These are phyloP conservation scores for Pyrus communis DNA, from an alignment of 306 rosid genomes.

Conservation along the genomic window DNA sequence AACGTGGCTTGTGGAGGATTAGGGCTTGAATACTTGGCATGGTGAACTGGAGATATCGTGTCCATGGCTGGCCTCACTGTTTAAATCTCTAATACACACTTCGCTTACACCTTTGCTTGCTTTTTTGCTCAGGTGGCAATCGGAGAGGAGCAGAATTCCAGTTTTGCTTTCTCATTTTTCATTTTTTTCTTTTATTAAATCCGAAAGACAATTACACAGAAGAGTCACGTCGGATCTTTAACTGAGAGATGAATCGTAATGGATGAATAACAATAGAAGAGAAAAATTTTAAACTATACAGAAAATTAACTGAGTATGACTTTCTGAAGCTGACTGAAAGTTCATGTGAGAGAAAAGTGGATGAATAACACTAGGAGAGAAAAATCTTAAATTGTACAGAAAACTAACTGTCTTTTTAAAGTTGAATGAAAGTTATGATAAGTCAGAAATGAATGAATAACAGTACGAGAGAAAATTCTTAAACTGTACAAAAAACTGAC, in stretches of 20 bases:
- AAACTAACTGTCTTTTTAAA: no score
- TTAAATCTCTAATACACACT: conserved; percentile 46
- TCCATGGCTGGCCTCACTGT: conserved; percentile 39
- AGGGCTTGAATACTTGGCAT: conserved; percentile 58
- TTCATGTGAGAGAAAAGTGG: no score
- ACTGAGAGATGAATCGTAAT: no score
- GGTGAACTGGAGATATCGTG: conserved; percentile 48
- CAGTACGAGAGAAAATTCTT: background rate
- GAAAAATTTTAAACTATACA: background rate
- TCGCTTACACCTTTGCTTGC: conserved; percentile 40
- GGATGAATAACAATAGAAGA: no score
- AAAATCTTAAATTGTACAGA: no score
- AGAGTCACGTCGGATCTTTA: background rate
- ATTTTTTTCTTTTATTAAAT: background rate
- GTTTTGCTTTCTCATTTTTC: background rate
- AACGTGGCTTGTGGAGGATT: conserved; percentile 56
- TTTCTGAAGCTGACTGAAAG: no score
- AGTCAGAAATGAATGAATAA: no score
- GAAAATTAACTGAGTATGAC: no score
- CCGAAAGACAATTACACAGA: background rate
- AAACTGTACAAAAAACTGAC: background rate
- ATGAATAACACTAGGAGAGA: no score
- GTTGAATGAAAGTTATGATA: no score
- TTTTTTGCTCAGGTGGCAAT: conserved; percentile 43
- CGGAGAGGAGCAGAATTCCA: background rate